A percentile compares a stretch with the other conserved stretches of the same genome.
Conservation (phyloP, 306 rosid species). For the Oemleria cerasiformis region DNA sequence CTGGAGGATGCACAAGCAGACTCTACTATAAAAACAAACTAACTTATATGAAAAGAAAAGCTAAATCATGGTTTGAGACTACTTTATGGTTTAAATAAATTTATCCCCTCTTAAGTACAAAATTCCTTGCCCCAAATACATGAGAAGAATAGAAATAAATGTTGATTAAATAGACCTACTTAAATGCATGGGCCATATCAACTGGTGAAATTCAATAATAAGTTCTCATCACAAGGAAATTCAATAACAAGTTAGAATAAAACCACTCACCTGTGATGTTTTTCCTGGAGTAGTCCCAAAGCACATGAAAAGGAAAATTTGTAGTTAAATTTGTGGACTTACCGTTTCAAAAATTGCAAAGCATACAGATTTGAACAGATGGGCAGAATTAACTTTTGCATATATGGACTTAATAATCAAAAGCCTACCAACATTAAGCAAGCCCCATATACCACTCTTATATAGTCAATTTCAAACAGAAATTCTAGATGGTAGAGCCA, state of each 20-base stretch:
- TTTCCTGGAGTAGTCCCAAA: conserved; percentile 56
- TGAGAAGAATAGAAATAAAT: background rate
- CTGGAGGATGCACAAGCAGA: no score
- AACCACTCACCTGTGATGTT: conserved; percentile 64
- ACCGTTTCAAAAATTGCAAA: conserved; percentile 1
- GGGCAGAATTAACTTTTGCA: background rate
- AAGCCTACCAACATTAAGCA: background rate
- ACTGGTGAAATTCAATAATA: background rate
- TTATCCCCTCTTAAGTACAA: no score
- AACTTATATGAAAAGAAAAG: no score
- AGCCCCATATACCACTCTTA: background rate
- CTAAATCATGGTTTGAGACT: no score
- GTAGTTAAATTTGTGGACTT: background rate
- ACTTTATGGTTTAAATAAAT: no score
- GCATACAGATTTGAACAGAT: background rate
- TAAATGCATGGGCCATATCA: background rate
- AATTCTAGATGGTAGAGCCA: background rate
- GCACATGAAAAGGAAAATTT: conserved; percentile 36
- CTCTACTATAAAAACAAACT: no score
- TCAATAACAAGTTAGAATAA: background rate
- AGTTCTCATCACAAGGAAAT: background rate
- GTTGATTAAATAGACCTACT: background rate
- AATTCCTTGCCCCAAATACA: no score
- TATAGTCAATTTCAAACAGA: no score
- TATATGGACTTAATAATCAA: background rate